These are phyloP conservation scores for Smallanthus sonchifolius DNA, from an alignment of 129 eudicot genomes.

Conservation along the genomic window DNA sequence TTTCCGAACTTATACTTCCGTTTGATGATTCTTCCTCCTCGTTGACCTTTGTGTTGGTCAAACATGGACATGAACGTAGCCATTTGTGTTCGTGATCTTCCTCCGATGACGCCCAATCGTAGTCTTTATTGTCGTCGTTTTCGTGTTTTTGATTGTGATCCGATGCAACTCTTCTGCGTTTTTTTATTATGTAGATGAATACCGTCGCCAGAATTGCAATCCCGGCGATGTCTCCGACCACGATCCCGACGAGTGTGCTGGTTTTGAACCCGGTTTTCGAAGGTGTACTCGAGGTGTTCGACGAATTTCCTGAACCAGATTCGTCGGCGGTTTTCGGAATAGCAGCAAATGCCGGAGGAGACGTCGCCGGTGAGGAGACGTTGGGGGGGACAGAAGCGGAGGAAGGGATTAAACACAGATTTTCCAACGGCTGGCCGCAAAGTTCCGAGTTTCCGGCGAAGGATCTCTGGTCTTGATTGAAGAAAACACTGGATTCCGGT, in stretches of 20 bases:
- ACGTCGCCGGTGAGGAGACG: conserved; percentile 42
- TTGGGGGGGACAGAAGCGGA: conserved; percentile 43
- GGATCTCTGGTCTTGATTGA: conserved; percentile 38
- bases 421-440: conserved; percentile 67
- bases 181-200: conserved; percentile 38
- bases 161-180: conserved; percentile 29
- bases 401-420: conserved; percentile 62
- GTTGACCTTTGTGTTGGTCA: conserved; percentile 30
- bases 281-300: conserved; percentile 24
- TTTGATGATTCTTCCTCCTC: conserved; percentile 37
- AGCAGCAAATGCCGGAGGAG: conserved; percentile 95
- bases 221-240: conserved; percentile 69
- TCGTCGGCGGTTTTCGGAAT: conserved; percentile 59
- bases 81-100: conserved; percentile 50
- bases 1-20: conserved; percentile 32
- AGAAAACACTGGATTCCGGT: conserved; percentile 55
- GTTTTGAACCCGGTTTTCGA: conserved; percentile 44
- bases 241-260: conserved; percentile 52
- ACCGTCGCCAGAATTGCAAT: conserved; percentile 40
- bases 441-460: conserved; percentile 62
- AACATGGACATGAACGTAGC: conserved; percentile 60
- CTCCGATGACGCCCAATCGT: conserved; percentile 57
- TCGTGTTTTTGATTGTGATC: conserved; percentile 20
- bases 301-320: conserved; percentile 28
- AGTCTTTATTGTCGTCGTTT: conserved; percentile 34